Conservation (phyloP, 345 rosid genomes). For the Chamaenerion angustifolium region DNA sequence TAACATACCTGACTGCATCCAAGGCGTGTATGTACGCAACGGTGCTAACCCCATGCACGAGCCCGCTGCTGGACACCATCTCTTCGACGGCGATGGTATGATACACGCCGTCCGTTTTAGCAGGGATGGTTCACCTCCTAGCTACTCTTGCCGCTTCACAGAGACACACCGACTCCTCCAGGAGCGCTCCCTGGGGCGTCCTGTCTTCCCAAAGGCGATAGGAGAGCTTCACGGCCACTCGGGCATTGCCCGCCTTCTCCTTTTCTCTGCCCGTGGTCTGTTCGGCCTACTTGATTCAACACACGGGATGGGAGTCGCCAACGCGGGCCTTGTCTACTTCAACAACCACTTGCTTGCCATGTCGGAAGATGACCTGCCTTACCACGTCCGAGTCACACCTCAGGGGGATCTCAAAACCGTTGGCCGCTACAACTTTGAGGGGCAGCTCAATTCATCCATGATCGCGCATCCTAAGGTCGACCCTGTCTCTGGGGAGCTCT, state of each 20-base stretch:
- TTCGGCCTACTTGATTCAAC: constrained; percentile 47
- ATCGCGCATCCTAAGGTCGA: constrained; percentile 75
- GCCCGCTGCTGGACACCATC: no score
- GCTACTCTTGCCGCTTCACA: no score
- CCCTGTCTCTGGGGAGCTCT: constrained; percentile 42
- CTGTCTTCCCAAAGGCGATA: constrained; percentile 74
- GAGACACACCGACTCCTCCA: constrained; percentile 38
- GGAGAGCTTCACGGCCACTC: constrained; percentile 82
- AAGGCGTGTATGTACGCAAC: no score
- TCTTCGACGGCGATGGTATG: no score
- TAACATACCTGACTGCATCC: no score
- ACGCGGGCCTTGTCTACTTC: constrained; percentile 30
- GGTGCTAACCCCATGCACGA: no score
- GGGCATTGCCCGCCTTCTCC: constrained; percentile 54
- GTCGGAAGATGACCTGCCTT: constrained; percentile 46
- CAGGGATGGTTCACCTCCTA: no score
- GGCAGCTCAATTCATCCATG: constrained; percentile 43
- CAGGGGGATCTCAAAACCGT: constrained; percentile 28
- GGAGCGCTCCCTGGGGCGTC: constrained; percentile 33
- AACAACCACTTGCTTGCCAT: constrained; percentile 32
- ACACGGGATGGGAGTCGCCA: constrained; percentile 39
- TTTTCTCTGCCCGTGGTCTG: constrained; percentile 59
- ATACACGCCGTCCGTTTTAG: no score
- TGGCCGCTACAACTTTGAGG: constrained; percentile 36
- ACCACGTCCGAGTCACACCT: constrained; percentile 20